phyloP scores from a whole-genome alignment of 495 filamentous ascomycete genomes.

The Aspergillus indologenus region DNA sequence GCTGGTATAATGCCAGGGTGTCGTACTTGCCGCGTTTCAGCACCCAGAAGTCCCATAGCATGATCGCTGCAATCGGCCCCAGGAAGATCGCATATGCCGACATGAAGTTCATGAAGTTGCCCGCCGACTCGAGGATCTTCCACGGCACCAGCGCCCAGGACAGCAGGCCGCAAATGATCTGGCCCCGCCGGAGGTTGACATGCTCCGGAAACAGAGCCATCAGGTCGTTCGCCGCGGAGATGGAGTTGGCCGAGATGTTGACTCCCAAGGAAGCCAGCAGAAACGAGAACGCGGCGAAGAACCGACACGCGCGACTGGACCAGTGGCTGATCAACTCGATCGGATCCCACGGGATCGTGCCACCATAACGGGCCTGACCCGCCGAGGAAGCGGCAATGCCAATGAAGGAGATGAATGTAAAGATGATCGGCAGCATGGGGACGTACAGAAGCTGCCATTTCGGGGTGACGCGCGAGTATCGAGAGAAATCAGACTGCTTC shows the following conservation, averaged over 20 bases:
- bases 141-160: conserved; percentile 62
- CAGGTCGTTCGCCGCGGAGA: conserved; percentile 64
- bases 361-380: conserved; percentile 40
- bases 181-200: conserved; percentile 62
- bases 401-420: conserved; percentile 51
- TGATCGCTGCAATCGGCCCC: conserved; percentile 64
- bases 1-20: conserved; percentile 49
- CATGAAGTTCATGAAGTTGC: conserved; percentile 60
- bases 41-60: conserved; percentile 67
- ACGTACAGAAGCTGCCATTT: conserved; percentile 49
- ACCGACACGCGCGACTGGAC: conserved; percentile 50
- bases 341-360: conserved; percentile 45
- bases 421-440: conserved; percentile 45
- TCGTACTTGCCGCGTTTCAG: conserved; percentile 60
- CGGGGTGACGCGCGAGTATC: conserved; percentile 43
- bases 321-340: conserved; percentile 41
- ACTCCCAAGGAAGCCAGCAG: conserved; percentile 46
- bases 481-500: conserved; percentile 43
- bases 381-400: conserved; percentile 47
- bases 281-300: conserved; percentile 48
- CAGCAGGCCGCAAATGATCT: conserved; percentile 55
- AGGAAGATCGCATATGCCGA: conserved; percentile 65
- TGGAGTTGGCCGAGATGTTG: conserved; percentile 65
- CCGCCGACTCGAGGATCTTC: conserved; percentile 59
- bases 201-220: conserved; percentile 55